A percentile compares a stretch with the other conserved stretches of the same genome.
Conservation (phyloP, 306 rosid genomes). For the Fragaria iinumae region DNA sequence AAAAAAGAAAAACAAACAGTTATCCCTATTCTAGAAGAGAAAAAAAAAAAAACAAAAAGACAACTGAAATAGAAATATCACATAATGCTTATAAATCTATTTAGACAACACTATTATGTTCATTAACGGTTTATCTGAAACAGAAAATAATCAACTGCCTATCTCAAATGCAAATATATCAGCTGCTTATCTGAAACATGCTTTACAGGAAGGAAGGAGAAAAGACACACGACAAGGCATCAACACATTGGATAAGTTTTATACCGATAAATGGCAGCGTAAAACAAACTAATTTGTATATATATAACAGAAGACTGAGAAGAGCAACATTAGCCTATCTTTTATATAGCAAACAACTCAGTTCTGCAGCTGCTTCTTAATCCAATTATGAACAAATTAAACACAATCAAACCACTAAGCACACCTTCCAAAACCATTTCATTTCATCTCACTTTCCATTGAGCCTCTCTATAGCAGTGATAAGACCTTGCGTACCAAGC, state of each 20-base stretch:
- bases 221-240: background rate
- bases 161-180: background rate
- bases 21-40: too few relatives aligned
- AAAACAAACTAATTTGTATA: background rate
- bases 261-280: background rate
- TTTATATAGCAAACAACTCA: background rate
- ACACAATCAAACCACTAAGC: background rate
- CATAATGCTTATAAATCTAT: too few relatives aligned
- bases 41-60: too few relatives aligned
- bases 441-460: constrained; percentile 45
- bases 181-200: background rate
- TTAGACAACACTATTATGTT: background rate
- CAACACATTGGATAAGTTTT: background rate
- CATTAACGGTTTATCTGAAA: too few relatives aligned
- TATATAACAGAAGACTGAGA: background rate
- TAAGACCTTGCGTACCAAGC: constrained; percentile 68
- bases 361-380: background rate
- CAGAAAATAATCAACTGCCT: background rate
- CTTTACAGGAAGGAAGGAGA: background rate
- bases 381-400: background rate
- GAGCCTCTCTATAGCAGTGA: constrained; percentile 66
- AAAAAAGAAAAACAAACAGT: too few relatives aligned
- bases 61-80: too few relatives aligned
- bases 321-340: background rate
- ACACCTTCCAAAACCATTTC: background rate